Evolutionary conservation across 75 land plant species (phyloP), one percentile per base, ranked within the genome.

Genomic region (Pseudotsuga menziesii): DNA sequence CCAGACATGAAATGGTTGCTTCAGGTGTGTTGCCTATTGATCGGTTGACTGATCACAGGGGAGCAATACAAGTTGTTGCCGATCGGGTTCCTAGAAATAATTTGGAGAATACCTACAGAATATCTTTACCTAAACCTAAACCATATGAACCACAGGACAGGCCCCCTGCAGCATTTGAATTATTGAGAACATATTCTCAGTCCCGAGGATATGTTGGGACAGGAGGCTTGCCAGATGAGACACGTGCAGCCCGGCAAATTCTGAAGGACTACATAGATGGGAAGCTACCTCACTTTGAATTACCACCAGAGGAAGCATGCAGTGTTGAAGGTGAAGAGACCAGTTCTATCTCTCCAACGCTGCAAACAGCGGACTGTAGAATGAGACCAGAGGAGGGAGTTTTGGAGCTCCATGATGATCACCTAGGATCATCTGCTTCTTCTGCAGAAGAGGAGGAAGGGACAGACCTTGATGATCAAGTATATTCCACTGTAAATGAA

Each of bases 181-280:
- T 97, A 25, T 77, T 97, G 75, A 88, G 89, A 64, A 81, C 90
- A 9, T 97, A 91, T 79, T 94, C 96, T 63, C 83, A 81, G 61
- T 97, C 99, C 61, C 90, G 99, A 56, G 93, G 98, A 11, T 88
- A 90, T 79, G 94, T 97, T 63, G 86, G 85, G n/a, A 84, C 90
- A 11, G 91, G 96, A 69, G 99, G 98, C 39, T 79, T 97, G 74
- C 98, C 99, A 25, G 98, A 97, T 85, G 99, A 97, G 81, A 92
- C 95, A 2, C 84, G 83, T 57, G 94, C 99, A 55, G 86, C 98
- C 32, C 90, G 99, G 9, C 83, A 79, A 78, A 94, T 97, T 54
- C 63, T 96, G 84, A 96, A 96, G 77, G 98, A 96, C 81, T 96
- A 90, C 67, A 57, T 97, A 15, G 94, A 91, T 82, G 99, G 99